Evolutionary conservation across 140 eudicot species (phyloP), one percentile per base, ranked within the genome.

Genomic region (Artemisia princeps): DNA sequence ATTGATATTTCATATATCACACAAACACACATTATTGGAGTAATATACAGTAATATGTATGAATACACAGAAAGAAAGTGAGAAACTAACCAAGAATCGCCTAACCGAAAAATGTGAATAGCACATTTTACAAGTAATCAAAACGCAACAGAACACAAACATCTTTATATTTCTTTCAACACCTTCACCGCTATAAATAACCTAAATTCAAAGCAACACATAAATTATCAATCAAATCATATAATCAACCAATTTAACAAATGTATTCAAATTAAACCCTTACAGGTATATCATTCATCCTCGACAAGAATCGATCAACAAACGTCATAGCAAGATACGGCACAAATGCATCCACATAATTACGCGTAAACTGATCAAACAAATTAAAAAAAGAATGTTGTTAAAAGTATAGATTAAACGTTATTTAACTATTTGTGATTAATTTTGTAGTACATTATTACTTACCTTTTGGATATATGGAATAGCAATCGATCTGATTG

Each of bases 261-360:
- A 56, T 20, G 12, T 11, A 65, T 13, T 12, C 16, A 3, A n/a
- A 42, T 11, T 0, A 10, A 11, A n/a, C 17, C 14, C 19, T 59
- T 74, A 74, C 74, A 68, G 68, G 69, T 30, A 68, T 60, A 12
- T 33, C 20, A 16, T 1, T 8, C 15, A 23, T 24, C 13, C 33
- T 66, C 1, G 73, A 65, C 20, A 74, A 30, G 62, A 74, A 67
- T 13, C 68, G 78, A 74, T 74, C 78, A 10, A 74, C 12, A 56
- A 23, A 65, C 22, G 15, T 66, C 12, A 74, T 48, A 59, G 73
- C 78, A 65, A 48, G 45, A 59, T 10, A 65, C 0, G 20, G 61
- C 40, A 68, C 70, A 11, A 40, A 16, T 22, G 30, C 45, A 60
- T 67, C 70, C 53, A 14, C 51, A 10, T 56, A 9, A 11, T 59